Base-by-base conservation (phyloP, 306 rosid genomes). In the Prunus persica region DNA sequence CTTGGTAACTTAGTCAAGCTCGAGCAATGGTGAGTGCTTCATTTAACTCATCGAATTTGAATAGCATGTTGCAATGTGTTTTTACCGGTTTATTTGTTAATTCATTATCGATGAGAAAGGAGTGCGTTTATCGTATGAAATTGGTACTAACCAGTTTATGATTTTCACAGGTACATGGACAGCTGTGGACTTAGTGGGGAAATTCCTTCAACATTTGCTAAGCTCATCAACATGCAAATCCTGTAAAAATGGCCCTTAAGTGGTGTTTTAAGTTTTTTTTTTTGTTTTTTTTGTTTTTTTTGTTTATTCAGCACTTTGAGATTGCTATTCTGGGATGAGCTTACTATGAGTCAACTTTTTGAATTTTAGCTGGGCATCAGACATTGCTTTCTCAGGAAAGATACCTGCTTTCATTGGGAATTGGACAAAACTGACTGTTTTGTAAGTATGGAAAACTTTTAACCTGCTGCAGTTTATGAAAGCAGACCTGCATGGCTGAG, bases 371-470 rank as follows among this genome's bases (percentile, higher is more conserved):
- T 2, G 28, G 65, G 77, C 80, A 54, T 55, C 77, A 5, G 78
- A 69, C 79, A 66, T 9, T 72, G 65, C 77, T 45, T 76, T 81
- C 49, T 25, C 77, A 3, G 84, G 84, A 11, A 81, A 54, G 46
- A 81, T 76, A 65, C 84, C 81, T 0, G 69, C 65, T 41, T 81
- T 81, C 62, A 76, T 81, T 3, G 84, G 81, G 30, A 81, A 76
- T 43, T 81, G 84, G 84, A 81, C 69, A 46, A 55, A 32, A 4
- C 77, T 81, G 12, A 81, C 62, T 5, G 0, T 4, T n/a, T 30
- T 81, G 84, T 81, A 81, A 70, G 77, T 34, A n/a, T 6, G 15
- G 16, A 38, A 32, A 45, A 11, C 0, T 3, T 15, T 24, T 8
- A 4, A 54, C 3, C 11, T 30, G 7, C 0, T 15, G 67, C 38